These are phyloP conservation scores for Myrica gale DNA, from an alignment of 306 rosid genomes.

Conservation along the genomic window DNA sequence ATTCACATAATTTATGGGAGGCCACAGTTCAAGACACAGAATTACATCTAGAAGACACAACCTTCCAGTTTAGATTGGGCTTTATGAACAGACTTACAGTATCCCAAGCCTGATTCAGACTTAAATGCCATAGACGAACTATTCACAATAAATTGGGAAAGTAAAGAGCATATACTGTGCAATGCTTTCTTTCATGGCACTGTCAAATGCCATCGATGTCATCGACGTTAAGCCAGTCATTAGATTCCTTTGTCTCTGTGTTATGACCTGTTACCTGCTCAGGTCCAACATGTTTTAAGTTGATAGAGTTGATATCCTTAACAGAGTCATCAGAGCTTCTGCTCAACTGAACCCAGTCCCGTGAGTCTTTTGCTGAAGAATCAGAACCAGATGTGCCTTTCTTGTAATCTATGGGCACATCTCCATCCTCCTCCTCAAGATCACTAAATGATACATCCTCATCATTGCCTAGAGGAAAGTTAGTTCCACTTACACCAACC, in stretches of 20 bases:
- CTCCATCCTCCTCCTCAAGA: constrained; percentile 88
- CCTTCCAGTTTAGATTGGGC: constrained; percentile 37
- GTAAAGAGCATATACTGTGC: constrained; percentile 28
- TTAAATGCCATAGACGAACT: constrained; percentile 41
- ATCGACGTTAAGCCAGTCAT: constrained; percentile 89
- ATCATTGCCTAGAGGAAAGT: constrained; percentile 57
- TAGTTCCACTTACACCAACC: constrained; percentile 61
- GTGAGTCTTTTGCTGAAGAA: constrained; percentile 79
- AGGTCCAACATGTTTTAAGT: constrained; percentile 47
- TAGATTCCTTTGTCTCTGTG: constrained; percentile 68
- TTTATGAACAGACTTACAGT: constrained; percentile 55
- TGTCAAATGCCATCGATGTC: constrained; percentile 75
- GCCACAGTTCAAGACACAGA: no score
- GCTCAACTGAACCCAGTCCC: constrained; percentile 90
- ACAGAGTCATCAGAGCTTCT: constrained; percentile 66
- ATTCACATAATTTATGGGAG: no score
- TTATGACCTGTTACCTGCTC: constrained; percentile 57
- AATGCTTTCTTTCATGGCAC: constrained; percentile 20
- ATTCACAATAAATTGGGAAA: constrained; percentile 50
- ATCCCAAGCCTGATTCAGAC: constrained; percentile 44
- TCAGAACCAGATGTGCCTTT: constrained; percentile 73
- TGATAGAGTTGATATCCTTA: constrained; percentile 53
- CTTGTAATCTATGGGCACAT: constrained; percentile 47
- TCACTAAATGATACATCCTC: constrained; percentile 97
- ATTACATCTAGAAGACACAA: constrained; percentile 25